phyloP scores from a whole-genome alignment of 2,329 filamentous ascomycete species.

The Colletotrichum sp. region DNA sequence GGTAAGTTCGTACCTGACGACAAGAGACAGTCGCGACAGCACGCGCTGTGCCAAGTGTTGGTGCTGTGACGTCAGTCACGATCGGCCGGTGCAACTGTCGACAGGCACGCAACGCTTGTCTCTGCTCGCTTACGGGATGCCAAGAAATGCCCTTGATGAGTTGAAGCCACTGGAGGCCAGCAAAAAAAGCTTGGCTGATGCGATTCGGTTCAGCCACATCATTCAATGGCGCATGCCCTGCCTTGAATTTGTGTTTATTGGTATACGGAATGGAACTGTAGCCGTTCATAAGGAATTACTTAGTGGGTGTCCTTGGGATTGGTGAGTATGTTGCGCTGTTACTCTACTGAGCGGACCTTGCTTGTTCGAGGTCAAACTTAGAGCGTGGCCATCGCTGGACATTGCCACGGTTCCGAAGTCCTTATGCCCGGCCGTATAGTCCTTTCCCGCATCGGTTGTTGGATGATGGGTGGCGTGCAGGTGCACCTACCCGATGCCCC shows the following conservation, averaged over 20 bases:
- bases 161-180: slow-evolving; percentile 3
- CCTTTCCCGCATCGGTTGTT: background rate
- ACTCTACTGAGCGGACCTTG: background rate
- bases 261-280: accelerated
- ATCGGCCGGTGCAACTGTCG: background rate
- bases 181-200: slow-evolving; percentile 18
- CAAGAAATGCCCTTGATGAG: background rate
- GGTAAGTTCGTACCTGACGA: background rate
- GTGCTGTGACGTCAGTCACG: background rate
- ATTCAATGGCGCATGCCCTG: background rate
- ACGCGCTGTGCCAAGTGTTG: background rate
- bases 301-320: too few species aligned
- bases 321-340: background rate
- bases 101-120: background rate
- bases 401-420: background rate
- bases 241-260: accelerated
- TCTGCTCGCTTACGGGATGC: background rate
- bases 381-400: background rate
- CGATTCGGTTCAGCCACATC: slow-evolving; percentile 1
- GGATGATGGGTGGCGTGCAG: background rate
- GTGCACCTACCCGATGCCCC: background rate
- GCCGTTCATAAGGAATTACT: background rate
- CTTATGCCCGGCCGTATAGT: background rate
- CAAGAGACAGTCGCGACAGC: background rate
- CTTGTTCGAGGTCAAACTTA: background rate